Percentiles rank a stretch among this genome's conserved stretches.
phyloP scores from a whole-genome alignment of 805 yeast genomes.

The Starmerella scarabaei region DNA sequence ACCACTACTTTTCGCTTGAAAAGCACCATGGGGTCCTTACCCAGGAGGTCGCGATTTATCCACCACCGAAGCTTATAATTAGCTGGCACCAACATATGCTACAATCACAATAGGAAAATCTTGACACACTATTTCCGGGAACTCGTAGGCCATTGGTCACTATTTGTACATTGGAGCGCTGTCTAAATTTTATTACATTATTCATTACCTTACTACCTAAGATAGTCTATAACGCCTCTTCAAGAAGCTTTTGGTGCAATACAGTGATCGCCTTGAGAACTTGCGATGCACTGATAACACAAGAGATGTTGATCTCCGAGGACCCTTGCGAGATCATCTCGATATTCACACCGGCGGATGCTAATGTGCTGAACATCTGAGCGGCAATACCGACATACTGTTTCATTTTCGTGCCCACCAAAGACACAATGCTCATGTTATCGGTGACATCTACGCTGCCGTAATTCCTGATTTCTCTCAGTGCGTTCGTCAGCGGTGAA shows the following conservation, averaged over 20 bases:
- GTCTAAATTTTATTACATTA: too few relatives aligned
- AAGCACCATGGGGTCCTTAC: slow-evolving; percentile 24
- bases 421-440: slow-evolving; percentile 78
- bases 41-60: neutral
- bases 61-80: too few relatives aligned
- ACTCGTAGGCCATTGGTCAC: too few relatives aligned
- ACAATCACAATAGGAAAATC: too few relatives aligned
- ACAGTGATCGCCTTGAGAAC: slow-evolving; percentile 75
- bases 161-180: too few relatives aligned
- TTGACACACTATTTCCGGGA: too few relatives aligned
- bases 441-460: slow-evolving; percentile 85
- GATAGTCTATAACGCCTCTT: too few relatives aligned
- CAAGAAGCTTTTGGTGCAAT: slow-evolving; percentile 64
- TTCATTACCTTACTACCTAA: too few relatives aligned
- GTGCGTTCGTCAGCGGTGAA: slow-evolving; percentile 55
- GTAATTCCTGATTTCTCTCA: slow-evolving; percentile 61
- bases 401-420: slow-evolving; percentile 95
- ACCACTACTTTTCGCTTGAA: slow-evolving; percentile 29
- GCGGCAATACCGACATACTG: slow-evolving; percentile 95
- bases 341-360: slow-evolving; percentile 81
- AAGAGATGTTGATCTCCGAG: slow-evolving; percentile 90
- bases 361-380: slow-evolving; percentile 86
- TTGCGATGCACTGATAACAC: slow-evolving; percentile 77
- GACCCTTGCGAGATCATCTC: slow-evolving; percentile 99
- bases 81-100: too few relatives aligned